phyloP scores from a whole-genome alignment of 768 basidiomycete species.

The Multifurca ochricompacta region DNA sequence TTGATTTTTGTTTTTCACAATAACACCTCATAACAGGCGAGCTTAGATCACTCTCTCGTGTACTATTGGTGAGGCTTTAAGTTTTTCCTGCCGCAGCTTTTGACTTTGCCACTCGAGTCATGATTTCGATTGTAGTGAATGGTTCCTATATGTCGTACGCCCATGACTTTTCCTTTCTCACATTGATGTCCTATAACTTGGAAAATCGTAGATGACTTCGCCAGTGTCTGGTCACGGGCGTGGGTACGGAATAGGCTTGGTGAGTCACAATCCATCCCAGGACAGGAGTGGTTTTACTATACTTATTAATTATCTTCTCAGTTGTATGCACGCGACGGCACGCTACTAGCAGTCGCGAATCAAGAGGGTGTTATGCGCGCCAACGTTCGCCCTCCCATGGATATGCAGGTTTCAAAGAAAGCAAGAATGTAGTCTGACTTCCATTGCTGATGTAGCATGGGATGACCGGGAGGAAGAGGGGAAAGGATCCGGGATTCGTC shows the following conservation, averaged over 20 bases:
- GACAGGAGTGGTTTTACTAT: neutral
- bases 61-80: constrained; percentile 54
- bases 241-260: constrained; percentile 6
- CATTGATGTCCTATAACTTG: neutral
- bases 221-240: neutral
- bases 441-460: neutral
- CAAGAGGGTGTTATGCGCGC: constrained; percentile 16
- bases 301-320: neutral
- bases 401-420: neutral
- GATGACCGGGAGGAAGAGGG: too few species aligned
- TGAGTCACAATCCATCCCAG: neutral
- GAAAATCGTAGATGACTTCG: neutral
- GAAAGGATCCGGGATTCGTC: too few species aligned
- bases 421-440: neutral
- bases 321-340: constrained; percentile 8
- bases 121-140: constrained; percentile 68
- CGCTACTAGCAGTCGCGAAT: constrained; percentile 9
- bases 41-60: constrained; percentile 71
- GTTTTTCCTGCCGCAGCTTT: neutral
- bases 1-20: neutral
- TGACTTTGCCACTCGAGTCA: constrained; percentile 38
- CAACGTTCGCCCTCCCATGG: neutral
- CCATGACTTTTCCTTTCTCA: neutral
- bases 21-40: constrained; percentile 34
- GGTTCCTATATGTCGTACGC: constrained; percentile 70